phyloP scores from a whole-genome alignment of 2,329 filamentous ascomycete genomes.

The Gaeumannomyces tritici region DNA sequence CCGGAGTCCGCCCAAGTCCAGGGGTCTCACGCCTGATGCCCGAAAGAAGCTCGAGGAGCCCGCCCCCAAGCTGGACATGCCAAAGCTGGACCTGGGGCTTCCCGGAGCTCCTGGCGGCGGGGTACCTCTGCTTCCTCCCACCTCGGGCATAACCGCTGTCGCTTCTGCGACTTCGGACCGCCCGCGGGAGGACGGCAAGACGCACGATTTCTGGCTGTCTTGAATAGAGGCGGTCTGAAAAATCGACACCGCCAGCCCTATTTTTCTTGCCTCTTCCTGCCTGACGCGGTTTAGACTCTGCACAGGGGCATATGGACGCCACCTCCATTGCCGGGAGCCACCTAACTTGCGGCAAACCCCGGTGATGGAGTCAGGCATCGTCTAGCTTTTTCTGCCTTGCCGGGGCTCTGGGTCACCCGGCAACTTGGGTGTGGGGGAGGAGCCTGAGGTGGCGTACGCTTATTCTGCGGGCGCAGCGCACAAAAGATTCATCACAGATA shows the following conservation, averaged over 20 bases:
- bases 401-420: too few species aligned
- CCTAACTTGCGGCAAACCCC: background rate
- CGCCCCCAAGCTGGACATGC: conserved; percentile 53
- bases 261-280: background rate
- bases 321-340: background rate
- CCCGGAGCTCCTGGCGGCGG: background rate
- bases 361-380: background rate
- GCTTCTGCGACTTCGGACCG: background rate
- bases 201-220: conserved; percentile 3
- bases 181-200: background rate
- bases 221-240: background rate
- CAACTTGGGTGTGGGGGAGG: background rate
- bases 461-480: background rate
- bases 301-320: background rate
- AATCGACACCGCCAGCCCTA: background rate
- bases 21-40: conserved; percentile 9
- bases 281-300: background rate
- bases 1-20: conserved; percentile 25
- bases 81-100: conserved; percentile 39
- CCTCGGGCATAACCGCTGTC: too few species aligned
- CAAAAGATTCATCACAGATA: background rate
- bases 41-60: conserved; percentile 41
- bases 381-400: background rate
- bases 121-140: background rate
- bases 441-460: background rate